phyloP scores from a whole-genome alignment of 2,329 filamentous ascomycete genomes.

The Monosporascus ibericus region DNA sequence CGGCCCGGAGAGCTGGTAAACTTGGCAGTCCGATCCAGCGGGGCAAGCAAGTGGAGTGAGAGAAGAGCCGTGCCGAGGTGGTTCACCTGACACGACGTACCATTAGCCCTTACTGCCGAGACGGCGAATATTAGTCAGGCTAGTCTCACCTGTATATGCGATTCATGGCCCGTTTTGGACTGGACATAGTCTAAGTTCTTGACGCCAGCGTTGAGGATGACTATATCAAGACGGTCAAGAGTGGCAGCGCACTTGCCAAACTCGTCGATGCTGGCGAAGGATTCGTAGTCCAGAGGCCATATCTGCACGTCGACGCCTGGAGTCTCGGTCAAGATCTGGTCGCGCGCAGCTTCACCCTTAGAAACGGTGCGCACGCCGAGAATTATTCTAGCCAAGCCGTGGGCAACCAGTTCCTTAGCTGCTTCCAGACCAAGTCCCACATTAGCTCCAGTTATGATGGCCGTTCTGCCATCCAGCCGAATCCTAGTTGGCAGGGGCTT shows the following conservation, averaged over 20 bases:
- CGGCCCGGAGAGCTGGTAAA: background rate
- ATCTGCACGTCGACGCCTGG: conserved; percentile 8
- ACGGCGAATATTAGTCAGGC: background rate
- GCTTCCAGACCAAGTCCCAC: conserved; percentile 14
- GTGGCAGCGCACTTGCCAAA: conserved; percentile 5
- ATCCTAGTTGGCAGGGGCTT: conserved; percentile 6
- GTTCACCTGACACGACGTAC: conserved; percentile 2
- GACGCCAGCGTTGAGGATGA: conserved; percentile 11
- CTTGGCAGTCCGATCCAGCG: background rate
- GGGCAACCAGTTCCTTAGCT: conserved; percentile 12
- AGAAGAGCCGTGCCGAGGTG: conserved; percentile 15
- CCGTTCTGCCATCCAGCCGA: conserved; percentile 9
- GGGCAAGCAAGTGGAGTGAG: conserved; percentile 9
- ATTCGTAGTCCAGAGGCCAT: conserved; percentile 12
- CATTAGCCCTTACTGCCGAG: background rate
- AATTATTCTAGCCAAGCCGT: conserved; percentile 11
- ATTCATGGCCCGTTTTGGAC: conserved; percentile 10
- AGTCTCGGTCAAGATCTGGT: conserved; percentile 5
- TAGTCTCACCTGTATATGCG: conserved; percentile 7
- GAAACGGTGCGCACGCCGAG: conserved; percentile 9
- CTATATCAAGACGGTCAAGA: conserved; percentile 2
- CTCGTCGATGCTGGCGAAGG: conserved; percentile 9
- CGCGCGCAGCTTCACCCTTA: conserved; percentile 8
- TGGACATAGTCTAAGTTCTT: conserved; percentile 9
- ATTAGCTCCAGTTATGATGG: conserved; percentile 13